A percentile compares a stretch with the other conserved stretches of the same genome.
These are phyloP conservation scores for Solanum ossicruentum DNA, from an alignment of 257 asterid species.

Conservation along the genomic window DNA sequence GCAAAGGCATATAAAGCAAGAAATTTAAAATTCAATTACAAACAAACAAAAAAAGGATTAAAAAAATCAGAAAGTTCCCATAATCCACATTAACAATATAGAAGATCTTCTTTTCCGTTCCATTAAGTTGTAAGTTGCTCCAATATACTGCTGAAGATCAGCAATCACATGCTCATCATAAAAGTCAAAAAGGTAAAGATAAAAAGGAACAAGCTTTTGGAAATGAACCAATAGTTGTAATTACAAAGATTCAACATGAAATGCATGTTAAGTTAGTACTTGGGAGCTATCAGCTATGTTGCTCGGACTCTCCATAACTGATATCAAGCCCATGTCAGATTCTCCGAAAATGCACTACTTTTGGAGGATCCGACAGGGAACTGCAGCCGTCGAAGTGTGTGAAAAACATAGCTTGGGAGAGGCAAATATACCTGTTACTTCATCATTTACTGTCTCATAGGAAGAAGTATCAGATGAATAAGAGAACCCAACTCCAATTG, in stretches of 20 bases:
- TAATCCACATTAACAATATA: background rate
- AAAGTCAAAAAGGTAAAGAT: background rate
- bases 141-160: background rate
- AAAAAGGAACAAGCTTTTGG: background rate
- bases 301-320: background rate
- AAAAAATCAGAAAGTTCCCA: background rate
- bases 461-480: slow-evolving; percentile 33
- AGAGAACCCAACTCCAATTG: slow-evolving; percentile 66
- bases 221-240: background rate
- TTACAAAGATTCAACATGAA: background rate
- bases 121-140: background rate
- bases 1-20: background rate
- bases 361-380: background rate
- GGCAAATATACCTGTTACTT: slow-evolving; percentile 30
- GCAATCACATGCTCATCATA: background rate
- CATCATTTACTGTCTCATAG: slow-evolving; percentile 41
- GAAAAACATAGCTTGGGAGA: background rate
- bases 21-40: background rate
- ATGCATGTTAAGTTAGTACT: background rate
- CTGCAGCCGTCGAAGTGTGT: background rate
- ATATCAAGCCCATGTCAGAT: background rate
- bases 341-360: background rate
- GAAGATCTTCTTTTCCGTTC: background rate
- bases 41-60: background rate
- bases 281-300: background rate